Base-by-base conservation (phyloP, 108 stramenopile genomes). In the Pseudonitzschia multiseries region DNA sequence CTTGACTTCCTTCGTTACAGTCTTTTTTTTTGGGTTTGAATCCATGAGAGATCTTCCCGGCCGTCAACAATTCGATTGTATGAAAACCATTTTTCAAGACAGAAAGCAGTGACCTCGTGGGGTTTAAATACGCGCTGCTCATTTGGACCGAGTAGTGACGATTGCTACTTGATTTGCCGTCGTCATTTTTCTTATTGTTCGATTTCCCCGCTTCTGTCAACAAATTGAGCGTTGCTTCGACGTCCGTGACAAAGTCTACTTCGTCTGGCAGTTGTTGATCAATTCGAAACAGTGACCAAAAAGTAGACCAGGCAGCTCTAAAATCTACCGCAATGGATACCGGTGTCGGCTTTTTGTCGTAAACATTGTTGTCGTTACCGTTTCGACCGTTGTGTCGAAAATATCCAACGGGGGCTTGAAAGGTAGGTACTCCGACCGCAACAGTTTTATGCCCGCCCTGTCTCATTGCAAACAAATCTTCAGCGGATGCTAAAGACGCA, bases 121-220 rank as follows among this genome's bases (percentile, higher is more conserved):
- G 83, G 77, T 94, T 94, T 70, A 94, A 82, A 73, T 94, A 94
- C 20, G 93, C 93, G 74, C 88, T 90, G 36, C 87, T 82, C 31
- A 94, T 43, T 59, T 88, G 81, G 17, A 91, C 75, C 13, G 83
- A 48, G 13, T 74, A 52, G 4, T 69, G 43, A 52, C 72, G 61
- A 22, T 60, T 46, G 33, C 21, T 54, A 6, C 36, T 2, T 36
- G 36, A 5, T 40, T 1, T 10, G 10, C 8, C 15, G 40, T 1
- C 62, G 21, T 2, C n/a, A 22, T 41, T 41, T 12, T 73, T 28
- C 0, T 42, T 41, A n/a, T 46, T 48, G 26, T 74, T 28, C 6
- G 51, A 8, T 3, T 40, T 62, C 18, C 68, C 71, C 41, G 50
- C 63, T 41, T 68, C 81, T 52, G 3, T 18, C 18, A 82, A 62